Evolutionary conservation across 106 monocot genomes (phyloP).

Genomic region (Dioscorea dumetorum): DNA sequence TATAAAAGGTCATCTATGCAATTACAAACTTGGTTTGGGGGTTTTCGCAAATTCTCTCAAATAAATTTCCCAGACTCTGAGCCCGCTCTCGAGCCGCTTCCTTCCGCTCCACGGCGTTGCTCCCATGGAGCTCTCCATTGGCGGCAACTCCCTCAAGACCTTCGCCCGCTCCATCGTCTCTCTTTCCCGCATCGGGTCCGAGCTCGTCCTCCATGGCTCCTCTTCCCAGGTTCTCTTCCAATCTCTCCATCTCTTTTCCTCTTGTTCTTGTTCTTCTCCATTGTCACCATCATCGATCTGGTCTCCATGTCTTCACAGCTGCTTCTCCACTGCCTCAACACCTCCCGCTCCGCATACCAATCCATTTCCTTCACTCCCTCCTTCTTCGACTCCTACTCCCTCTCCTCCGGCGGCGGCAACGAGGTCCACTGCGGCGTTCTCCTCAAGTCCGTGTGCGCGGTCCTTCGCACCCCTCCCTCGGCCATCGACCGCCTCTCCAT

Average conservation of each 20-base stretch:
- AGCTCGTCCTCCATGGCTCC: constrained; percentile 69
- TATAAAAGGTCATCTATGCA: background rate
- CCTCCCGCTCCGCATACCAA: constrained; percentile 88
- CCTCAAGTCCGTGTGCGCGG: constrained; percentile 68
- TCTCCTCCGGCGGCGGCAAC: constrained; percentile 10
- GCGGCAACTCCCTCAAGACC: constrained; percentile 71
- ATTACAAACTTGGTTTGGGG: background rate
- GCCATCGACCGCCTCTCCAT: constrained; percentile 49
- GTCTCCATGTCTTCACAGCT: constrained; percentile 27
- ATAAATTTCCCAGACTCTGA: background rate
- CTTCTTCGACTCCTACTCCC: constrained; percentile 63
- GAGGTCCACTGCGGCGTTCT: constrained; percentile 71
- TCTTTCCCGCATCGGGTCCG: constrained; percentile 87
- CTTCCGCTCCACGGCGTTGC: background rate
- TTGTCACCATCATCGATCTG: background rate
- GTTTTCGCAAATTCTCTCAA: background rate
- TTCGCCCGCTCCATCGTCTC: constrained; percentile 71
- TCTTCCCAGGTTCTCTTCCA: constrained; percentile 39
- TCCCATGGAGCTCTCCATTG: constrained; percentile 69
- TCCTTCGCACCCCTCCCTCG: constrained; percentile 62
- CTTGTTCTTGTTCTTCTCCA: constrained; percentile 1
- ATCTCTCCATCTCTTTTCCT: constrained; percentile 5
- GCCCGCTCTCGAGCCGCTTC: background rate
- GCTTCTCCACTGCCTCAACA: constrained; percentile 76
- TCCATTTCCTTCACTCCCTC: constrained; percentile 50